Base-by-base conservation (phyloP, 106 monocot species). In the Iris macrosiphon region DNA sequence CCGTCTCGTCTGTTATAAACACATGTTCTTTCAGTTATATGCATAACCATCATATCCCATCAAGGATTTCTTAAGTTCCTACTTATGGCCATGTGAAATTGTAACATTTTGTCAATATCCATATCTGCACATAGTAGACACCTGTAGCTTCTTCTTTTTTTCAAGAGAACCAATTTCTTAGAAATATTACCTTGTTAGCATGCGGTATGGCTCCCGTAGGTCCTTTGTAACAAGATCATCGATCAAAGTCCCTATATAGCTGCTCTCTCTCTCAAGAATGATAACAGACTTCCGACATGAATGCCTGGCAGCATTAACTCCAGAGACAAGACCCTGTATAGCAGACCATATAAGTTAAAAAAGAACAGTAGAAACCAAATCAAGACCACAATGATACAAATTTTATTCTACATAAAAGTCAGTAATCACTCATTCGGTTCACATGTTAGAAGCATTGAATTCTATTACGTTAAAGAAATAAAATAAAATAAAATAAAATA, bases 221-320 rank as follows among this genome's bases (percentile, higher is more conserved):
- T 98, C 98, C 74, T 98, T 98, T 32, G 98, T 98, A n/a, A 91
- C 91, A 71, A 98, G 87, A 84, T 98, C 98, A 73, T 98, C 98
- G 51, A 98, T 98, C 46, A 98, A 63, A 58, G 91, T 98, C 17
- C 96, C 96, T 31, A 96, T 78, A 62, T 80, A 96, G 59, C 96
- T 90, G 72, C 96, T 96, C 73, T 96, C 96, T 75, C 96, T 90
- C 56, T 96, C 96, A 72, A 96, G 90, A 72, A 90, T 49, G 18
- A 96, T 67, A 26, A 96, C 57, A 25, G 90, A 70, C 34, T 83
- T 90, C 26, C 86, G 80, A 72, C 52, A 65, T 51, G 96, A 82
- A 87, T 96, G 90, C 45, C 85, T 86, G 52, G 96, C 81, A 63
- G 86, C 96, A 96, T 96, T 96, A 41, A 96, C 75, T 66, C 96